phyloP scores from a whole-genome alignment of 257 asterid genomes.

The Solanum paucissectum region DNA sequence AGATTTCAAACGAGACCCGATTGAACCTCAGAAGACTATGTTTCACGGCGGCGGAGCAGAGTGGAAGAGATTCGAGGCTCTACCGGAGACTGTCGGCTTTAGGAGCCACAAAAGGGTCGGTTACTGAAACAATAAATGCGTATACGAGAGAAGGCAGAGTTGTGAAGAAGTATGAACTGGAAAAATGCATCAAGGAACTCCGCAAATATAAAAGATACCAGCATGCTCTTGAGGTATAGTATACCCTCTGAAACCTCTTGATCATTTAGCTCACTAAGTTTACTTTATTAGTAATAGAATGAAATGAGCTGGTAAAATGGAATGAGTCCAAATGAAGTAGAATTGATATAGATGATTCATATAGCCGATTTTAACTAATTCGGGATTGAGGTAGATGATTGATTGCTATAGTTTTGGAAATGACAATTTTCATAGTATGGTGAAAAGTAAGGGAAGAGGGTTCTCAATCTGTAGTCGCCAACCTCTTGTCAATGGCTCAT shows the following conservation, averaged over 20 bases:
- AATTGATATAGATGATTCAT: background rate
- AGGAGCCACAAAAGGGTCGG: constrained; percentile 39
- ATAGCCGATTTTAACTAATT: background rate
- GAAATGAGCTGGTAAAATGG: background rate
- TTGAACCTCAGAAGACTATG: constrained; percentile 19
- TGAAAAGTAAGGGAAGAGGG: background rate
- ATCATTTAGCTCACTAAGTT: background rate
- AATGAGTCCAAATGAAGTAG: background rate
- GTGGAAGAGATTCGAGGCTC: constrained; percentile 2
- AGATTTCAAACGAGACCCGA: constrained; percentile 10
- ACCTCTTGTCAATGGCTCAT: background rate
- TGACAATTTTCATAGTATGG: background rate
- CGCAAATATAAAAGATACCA: constrained; percentile 41
- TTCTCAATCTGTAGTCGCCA: background rate
- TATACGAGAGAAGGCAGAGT: constrained; percentile 46
- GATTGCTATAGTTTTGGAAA: background rate
- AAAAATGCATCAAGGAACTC: constrained; percentile 42
- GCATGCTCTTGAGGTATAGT: constrained; percentile 67
- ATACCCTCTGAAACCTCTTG: background rate
- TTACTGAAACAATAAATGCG: constrained; percentile 39
- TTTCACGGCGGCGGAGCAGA: constrained; percentile 11
- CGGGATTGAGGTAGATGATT: background rate
- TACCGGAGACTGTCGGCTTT: constrained; percentile 59
- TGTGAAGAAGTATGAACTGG: constrained; percentile 32
- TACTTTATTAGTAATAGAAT: no score